These are phyloP conservation scores for Arthrocladium fulminans DNA, from an alignment of 2,329 filamentous ascomycete species.

Conservation along the genomic window DNA sequence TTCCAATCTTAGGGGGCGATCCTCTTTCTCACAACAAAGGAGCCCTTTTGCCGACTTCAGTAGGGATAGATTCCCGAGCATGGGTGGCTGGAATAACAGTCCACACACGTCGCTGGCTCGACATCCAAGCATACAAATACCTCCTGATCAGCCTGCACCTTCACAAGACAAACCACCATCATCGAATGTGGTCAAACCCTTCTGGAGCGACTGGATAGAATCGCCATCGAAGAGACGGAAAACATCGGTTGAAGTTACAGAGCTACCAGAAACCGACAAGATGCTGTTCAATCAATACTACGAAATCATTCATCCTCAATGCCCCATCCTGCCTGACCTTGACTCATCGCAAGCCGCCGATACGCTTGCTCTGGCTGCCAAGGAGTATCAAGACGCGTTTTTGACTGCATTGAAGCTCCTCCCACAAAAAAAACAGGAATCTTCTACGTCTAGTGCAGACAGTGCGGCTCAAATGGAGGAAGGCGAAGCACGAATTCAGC, in stretches of 20 bases:
- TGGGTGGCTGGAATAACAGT: conserved; percentile 13
- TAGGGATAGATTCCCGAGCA: conserved; percentile 17
- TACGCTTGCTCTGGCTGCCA: neutral
- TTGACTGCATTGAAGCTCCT: neutral
- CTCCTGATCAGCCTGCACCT: conserved; percentile 16
- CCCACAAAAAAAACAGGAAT: neutral
- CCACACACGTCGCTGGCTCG: conserved; percentile 10
- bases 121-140: conserved; percentile 19
- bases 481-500: conserved; percentile 8
- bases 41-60: conserved; percentile 25
- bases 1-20: conserved; percentile 37
- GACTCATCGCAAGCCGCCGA: neutral
- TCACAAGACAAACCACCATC: conserved; percentile 8
- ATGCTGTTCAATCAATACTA: conserved; percentile 16
- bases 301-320: conserved; percentile 16
- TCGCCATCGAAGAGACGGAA: conserved; percentile 15
- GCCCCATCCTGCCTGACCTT: conserved; percentile 18
- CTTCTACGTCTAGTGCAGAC: neutral
- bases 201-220: conserved; percentile 10
- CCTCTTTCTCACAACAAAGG: conserved; percentile 35
- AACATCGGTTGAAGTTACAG: conserved; percentile 7
- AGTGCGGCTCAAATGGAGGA: conserved; percentile 1
- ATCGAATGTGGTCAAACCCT: conserved; percentile 5
- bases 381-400: conserved; percentile 4
- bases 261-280: conserved; percentile 7